These are phyloP conservation scores for Hygrophoropsis aurantiaca DNA, from an alignment of 768 basidiomycete species.

Conservation along the genomic window DNA sequence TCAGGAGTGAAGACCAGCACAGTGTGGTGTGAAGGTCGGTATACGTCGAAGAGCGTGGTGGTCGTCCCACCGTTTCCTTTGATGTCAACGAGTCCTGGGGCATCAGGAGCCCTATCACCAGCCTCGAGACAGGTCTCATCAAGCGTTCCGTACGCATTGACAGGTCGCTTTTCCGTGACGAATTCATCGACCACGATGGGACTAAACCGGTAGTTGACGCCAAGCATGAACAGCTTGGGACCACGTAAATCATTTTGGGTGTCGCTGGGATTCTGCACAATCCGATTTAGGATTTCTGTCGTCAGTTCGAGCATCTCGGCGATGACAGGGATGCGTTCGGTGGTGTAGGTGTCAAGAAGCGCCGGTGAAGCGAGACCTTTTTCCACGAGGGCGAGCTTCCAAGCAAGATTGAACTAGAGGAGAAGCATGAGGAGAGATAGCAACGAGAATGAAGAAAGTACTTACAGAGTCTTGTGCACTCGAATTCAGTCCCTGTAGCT, in stretches of 20 bases:
- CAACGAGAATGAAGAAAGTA: neutral
- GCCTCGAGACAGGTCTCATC: slow-evolving; percentile 29
- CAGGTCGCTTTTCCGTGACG: slow-evolving; percentile 9
- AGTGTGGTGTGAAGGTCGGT: slow-evolving; percentile 26
- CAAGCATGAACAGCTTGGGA: slow-evolving; percentile 16
- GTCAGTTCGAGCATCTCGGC: slow-evolving; percentile 35
- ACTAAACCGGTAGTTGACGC: slow-evolving; percentile 27
- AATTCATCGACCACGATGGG: slow-evolving; percentile 19
- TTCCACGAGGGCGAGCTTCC: slow-evolving; percentile 30
- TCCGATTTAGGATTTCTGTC: slow-evolving; percentile 10
- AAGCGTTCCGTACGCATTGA: slow-evolving; percentile 4
- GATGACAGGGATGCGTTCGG: slow-evolving; percentile 36
- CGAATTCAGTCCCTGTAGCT: slow-evolving; percentile 13
- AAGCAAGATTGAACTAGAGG: slow-evolving; percentile 25
- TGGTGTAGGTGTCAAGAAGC: slow-evolving; percentile 26
- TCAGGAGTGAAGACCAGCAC: slow-evolving; percentile 26
- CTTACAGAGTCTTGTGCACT: slow-evolving; percentile 17
- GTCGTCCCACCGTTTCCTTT: neutral
- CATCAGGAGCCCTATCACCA: slow-evolving; percentile 49
- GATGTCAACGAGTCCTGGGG: slow-evolving; percentile 27
- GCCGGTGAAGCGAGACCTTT: slow-evolving; percentile 10
- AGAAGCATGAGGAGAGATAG: neutral
- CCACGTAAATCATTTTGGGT: neutral
- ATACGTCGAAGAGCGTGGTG: slow-evolving; percentile 27
- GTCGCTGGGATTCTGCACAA: neutral